phyloP scores from a whole-genome alignment of 768 basidiomycete species.

The Kwoniella sp. region DNA sequence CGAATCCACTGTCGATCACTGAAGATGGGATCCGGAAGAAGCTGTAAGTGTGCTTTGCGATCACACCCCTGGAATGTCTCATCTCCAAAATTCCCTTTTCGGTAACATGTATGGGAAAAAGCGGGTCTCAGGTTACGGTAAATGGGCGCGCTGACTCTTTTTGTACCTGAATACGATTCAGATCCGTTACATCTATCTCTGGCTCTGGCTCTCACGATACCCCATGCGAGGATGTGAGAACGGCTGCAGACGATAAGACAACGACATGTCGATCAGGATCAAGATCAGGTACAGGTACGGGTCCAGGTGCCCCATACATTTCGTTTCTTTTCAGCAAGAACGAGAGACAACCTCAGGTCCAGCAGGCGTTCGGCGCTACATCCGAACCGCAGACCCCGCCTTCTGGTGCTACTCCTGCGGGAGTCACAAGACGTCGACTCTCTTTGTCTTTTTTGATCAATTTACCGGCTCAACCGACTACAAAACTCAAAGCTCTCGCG shows the following conservation, averaged over 20 bases:
- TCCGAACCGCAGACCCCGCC: not conserved
- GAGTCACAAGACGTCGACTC: slow-evolving; percentile 3
- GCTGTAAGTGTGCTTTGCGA: not conserved
- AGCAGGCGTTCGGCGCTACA: no score
- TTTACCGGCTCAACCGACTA: slow-evolving; percentile 1
- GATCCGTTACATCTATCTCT: not conserved
- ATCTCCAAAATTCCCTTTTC: not conserved
- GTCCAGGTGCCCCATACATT: slow-evolving; percentile 4
- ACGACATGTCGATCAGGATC: slow-evolving; percentile 2
- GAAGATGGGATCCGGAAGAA: slow-evolving; percentile 6
- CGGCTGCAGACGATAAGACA: slow-evolving; percentile 3
- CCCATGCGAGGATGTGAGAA: not conserved
- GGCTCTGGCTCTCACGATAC: not conserved
- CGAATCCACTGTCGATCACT: not conserved
- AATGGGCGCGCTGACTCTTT: not conserved
- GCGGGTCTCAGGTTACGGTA: not conserved
- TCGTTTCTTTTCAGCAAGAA: not conserved
- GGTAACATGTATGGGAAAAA: not conserved
- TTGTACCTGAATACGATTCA: not conserved
- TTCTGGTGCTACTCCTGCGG: no score
- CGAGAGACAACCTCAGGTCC: not conserved
- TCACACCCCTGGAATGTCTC: not conserved
- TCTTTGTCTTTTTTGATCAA: slow-evolving; percentile 13
- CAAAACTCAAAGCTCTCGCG: slow-evolving; percentile 10
- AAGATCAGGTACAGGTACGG: slow-evolving; percentile 1